These are phyloP conservation scores for Carex littledalei DNA, from an alignment of 176 grass and related monocot genomes.

Conservation along the genomic window DNA sequence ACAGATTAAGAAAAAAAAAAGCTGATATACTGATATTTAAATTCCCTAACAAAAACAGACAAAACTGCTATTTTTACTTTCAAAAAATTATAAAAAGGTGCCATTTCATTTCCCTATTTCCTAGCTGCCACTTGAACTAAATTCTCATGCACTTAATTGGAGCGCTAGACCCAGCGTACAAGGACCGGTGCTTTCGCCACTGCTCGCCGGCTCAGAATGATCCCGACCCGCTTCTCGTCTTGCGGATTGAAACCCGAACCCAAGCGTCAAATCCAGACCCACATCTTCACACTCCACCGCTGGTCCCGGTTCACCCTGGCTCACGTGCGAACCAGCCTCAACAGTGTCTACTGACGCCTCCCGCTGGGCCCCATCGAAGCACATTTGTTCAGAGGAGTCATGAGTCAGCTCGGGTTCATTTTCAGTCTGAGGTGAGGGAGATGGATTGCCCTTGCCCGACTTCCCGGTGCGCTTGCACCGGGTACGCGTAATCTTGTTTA, in stretches of 20 bases:
- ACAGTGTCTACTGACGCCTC: background rate
- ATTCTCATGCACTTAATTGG: background rate
- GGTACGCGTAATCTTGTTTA: background rate
- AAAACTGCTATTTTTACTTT: background rate
- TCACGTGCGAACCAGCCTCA: background rate
- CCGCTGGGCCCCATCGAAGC: background rate
- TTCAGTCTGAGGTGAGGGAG: background rate
- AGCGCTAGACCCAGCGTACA: background rate
- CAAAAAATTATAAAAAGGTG: too few species aligned
- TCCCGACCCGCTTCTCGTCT: background rate
- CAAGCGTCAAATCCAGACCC: slow-evolving; percentile 9
- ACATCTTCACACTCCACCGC: background rate
- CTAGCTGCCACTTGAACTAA: background rate
- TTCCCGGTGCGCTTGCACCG: slow-evolving; percentile 21
- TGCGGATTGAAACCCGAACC: background rate
- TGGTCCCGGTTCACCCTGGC: background rate
- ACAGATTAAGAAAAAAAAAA: background rate
- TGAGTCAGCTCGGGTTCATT: background rate
- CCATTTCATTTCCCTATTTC: background rate
- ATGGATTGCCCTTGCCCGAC: background rate
- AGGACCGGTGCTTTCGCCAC: background rate
- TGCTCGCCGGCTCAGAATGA: background rate
- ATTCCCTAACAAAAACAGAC: background rate
- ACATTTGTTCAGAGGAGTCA: background rate
- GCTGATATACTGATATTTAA: background rate